These are phyloP conservation scores for Clonostachys solani DNA, from an alignment of 2,329 filamentous ascomycete species.

Conservation along the genomic window DNA sequence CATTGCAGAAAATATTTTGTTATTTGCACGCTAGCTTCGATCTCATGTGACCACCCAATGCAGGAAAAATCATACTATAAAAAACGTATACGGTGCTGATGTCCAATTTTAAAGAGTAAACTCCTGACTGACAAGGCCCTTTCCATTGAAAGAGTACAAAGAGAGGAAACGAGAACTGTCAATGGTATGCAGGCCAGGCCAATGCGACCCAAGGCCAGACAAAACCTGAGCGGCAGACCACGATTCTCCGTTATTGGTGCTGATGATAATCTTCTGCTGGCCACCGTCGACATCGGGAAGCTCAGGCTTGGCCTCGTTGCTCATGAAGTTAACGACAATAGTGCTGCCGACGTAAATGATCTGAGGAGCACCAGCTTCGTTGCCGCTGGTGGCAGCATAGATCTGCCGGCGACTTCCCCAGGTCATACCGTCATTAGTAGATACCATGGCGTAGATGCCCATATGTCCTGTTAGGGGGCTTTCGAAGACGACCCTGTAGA, in stretches of 20 bases:
- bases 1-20: no score
- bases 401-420: conserved; percentile 30
- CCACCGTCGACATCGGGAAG: conserved; percentile 8
- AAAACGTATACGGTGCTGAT: no score
- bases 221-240: conserved; percentile 18
- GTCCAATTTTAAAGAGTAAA: no score
- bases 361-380: conserved; percentile 27
- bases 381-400: conserved; percentile 20
- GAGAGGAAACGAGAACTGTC: conserved; percentile 1
- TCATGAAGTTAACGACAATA: conserved; percentile 37
- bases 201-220: conserved; percentile 16
- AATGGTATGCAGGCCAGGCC: conserved; percentile 19
- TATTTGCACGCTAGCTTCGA: no score
- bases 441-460: conserved; percentile 27
- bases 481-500: conserved; percentile 32
- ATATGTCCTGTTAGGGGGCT: conserved; percentile 25
- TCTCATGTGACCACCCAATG: no score
- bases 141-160: conserved; percentile 12
- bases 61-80: no score
- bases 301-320: conserved; percentile 29
- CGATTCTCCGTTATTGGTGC: conserved; percentile 13
- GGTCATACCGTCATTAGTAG: conserved; percentile 31
- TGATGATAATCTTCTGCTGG: conserved; percentile 21
- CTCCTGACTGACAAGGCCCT: no score
- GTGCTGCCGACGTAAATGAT: conserved; percentile 34